These are phyloP conservation scores for Trichoderma sp. DNA, from an alignment of 2,329 filamentous ascomycete genomes.

Conservation along the genomic window DNA sequence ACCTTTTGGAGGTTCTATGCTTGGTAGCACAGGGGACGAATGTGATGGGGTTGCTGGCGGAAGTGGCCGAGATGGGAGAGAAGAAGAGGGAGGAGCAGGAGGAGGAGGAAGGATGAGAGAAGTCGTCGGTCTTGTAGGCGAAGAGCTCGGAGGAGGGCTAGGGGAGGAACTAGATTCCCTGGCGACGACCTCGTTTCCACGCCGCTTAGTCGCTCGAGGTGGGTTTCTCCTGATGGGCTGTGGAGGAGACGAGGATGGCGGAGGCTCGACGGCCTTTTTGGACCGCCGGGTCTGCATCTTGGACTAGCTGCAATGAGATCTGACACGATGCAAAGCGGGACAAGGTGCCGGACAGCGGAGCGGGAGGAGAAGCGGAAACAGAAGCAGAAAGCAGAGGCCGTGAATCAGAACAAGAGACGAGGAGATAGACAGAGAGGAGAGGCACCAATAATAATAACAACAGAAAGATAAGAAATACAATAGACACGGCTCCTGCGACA, in stretches of 20 bases:
- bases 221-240: background rate
- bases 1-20: background rate
- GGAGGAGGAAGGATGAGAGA: background rate
- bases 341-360: background rate
- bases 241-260: background rate
- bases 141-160: background rate
- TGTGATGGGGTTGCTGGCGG: background rate
- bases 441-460: background rate
- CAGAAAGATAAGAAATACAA: background rate
- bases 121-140: background rate
- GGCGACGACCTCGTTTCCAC: too few relatives aligned
- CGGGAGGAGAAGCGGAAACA: background rate
- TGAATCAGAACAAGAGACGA: background rate
- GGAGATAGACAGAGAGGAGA: background rate
- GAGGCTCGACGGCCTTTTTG: background rate
- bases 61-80: background rate
- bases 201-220: background rate
- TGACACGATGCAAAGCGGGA: background rate
- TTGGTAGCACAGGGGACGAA: background rate
- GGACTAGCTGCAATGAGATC: background rate
- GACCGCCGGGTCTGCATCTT: slow-evolving; percentile 11
- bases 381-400: background rate
- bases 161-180: background rate
- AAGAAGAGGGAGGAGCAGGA: background rate
- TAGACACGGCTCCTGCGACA: background rate